A percentile compares a stretch with the other conserved stretches of the same genome.
Conservation (phyloP, 768 basidiomycete species). For the Collybia mongolica region DNA sequence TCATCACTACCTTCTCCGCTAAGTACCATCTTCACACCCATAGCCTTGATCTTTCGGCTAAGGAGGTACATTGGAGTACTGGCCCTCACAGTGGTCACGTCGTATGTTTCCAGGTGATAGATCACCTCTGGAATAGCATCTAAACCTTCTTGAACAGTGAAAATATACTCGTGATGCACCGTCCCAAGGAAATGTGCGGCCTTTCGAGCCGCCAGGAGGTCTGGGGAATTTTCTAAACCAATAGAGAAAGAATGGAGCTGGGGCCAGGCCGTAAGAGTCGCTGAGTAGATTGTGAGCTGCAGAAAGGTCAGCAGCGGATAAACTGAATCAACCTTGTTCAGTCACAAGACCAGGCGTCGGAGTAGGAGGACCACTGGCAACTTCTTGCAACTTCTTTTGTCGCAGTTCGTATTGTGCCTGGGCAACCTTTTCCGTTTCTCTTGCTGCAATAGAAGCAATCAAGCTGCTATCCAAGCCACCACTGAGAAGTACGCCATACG, state of each 20-base stretch:
- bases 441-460: conserved; percentile 91
- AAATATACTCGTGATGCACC: conserved; percentile 95
- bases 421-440: conserved; percentile 92
- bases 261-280: conserved; percentile 85
- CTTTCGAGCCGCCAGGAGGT: conserved; percentile 90
- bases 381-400: conserved; percentile 55
- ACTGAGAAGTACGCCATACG: conserved; percentile 93
- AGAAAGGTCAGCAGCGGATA: not conserved
- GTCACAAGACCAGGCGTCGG: conserved; percentile 43
- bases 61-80: conserved; percentile 99
- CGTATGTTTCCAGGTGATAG: conserved; percentile 97
- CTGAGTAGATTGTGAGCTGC: conserved; percentile 31
- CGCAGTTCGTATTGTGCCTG: conserved; percentile 74
- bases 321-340: conserved; percentile 49
- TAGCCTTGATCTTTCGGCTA: conserved; percentile 97
- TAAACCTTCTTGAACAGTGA: conserved; percentile 96
- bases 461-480: conserved; percentile 95
- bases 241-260: conserved; percentile 98
- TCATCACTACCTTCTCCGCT: conserved; percentile 98
- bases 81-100: conserved; percentile 97
- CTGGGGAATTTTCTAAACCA: conserved; percentile 92
- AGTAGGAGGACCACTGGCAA: conserved; percentile 54
- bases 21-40: conserved; percentile 99
- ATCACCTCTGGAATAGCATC: conserved; percentile 98
- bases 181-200: conserved; percentile 93